Percentiles rank a stretch among this genome's conserved stretches.
These are phyloP conservation scores for Cyamopsis tetragonoloba DNA, from an alignment of 306 rosid genomes.

Conservation along the genomic window DNA sequence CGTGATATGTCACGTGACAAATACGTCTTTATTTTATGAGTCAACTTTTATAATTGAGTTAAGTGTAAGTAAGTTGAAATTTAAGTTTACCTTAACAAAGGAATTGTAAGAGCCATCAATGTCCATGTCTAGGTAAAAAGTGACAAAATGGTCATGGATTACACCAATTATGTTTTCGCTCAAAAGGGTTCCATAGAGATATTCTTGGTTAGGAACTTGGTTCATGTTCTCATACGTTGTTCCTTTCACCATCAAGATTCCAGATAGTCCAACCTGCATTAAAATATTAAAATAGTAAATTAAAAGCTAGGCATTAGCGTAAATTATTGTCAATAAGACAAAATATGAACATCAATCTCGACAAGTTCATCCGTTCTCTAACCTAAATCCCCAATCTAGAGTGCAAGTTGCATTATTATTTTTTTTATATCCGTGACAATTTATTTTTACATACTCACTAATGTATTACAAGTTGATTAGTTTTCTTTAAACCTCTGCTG, in stretches of 20 bases:
- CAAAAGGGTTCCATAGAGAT: constrained; percentile 71
- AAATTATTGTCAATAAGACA: neutral
- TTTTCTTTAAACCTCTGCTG: neutral
- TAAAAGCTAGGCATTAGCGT: neutral
- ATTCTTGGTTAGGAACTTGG: constrained; percentile 40
- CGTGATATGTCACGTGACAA: no score
- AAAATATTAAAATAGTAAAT: no score
- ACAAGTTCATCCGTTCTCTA: neutral
- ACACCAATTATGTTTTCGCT: constrained; percentile 80
- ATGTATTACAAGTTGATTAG: neutral
- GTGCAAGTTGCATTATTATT: constrained; percentile 8
- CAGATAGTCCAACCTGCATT: constrained; percentile 80
- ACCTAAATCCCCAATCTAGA: neutral
- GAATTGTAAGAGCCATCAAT: constrained; percentile 75
- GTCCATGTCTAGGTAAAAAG: constrained; percentile 81
- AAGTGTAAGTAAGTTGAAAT: no score
- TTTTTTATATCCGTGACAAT: no score
- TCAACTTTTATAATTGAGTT: no score
- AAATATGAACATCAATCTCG: neutral
- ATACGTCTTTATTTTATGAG: no score
- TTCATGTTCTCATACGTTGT: constrained; percentile 52
- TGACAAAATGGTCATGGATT: constrained; percentile 76
- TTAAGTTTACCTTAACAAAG: constrained; percentile 65
- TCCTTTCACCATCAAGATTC: constrained; percentile 92
- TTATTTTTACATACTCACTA: no score